phyloP scores from a whole-genome alignment of 2,329 filamentous ascomycete genomes.

The Chrysosphaeria jannelii region DNA sequence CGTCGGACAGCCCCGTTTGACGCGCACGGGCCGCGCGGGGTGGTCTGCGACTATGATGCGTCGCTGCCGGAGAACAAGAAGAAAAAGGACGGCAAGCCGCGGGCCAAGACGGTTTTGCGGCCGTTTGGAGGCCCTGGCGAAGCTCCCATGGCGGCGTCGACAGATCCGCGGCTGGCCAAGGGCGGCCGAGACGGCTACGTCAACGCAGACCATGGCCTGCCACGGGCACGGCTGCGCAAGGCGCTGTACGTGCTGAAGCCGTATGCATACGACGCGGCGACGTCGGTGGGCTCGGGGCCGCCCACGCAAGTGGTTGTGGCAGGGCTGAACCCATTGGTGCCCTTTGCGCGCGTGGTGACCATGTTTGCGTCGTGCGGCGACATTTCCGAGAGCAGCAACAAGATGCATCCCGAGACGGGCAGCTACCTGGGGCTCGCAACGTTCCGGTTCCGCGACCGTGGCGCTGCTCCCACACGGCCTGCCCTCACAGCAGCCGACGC shows the following conservation, averaged over 20 bases:
- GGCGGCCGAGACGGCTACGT: conserved; percentile 34
- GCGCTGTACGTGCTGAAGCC: conserved; percentile 55
- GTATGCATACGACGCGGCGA: conserved; percentile 53
- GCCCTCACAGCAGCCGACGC: conserved; percentile 44
- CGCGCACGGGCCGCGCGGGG: no score
- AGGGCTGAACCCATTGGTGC: conserved; percentile 79
- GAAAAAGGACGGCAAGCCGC: conserved; percentile 5
- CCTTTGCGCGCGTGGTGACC: conserved; percentile 45
- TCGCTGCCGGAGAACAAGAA: conserved; percentile 1
- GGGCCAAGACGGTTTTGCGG: conserved; percentile 19
- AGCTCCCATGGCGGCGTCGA: conserved; percentile 38
- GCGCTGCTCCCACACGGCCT: conserved; percentile 19
- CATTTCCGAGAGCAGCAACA: conserved; percentile 72
- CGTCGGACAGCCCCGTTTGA: no score
- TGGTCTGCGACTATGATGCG: no score
- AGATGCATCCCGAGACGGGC: conserved; percentile 80
- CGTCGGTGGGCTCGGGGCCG: conserved; percentile 66
- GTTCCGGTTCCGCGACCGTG: conserved; percentile 58
- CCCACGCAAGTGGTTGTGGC: conserved; percentile 75
- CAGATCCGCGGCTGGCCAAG: conserved; percentile 55
- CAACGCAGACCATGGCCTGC: conserved; percentile 37
- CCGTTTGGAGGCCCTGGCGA: no score
- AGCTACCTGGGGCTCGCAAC: conserved; percentile 83
- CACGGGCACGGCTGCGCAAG: conserved; percentile 38
- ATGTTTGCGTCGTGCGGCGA: conserved; percentile 62